Evolutionary conservation across 2,329 filamentous ascomycete genomes (phyloP), one percentile per base, ranked within the genome.

Genomic region (Penicillium digitatum): DNA sequence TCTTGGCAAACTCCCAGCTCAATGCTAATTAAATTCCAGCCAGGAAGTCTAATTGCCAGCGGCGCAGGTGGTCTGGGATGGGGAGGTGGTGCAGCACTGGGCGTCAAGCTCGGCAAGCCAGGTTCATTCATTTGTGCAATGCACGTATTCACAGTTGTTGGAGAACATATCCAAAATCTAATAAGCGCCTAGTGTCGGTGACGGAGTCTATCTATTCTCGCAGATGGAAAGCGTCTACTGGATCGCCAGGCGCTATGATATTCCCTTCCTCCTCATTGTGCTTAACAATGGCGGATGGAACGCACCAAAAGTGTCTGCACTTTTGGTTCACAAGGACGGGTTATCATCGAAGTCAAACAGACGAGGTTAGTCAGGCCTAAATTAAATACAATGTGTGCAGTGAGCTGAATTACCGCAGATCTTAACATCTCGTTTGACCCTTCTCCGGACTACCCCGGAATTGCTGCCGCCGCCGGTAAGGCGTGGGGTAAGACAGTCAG

Each of bases 11-110:
- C 3, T 8, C 14, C 5, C 7, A 7, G 11, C 3, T 18, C 7
- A 3, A 27, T 32, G 7, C 53, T 62, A 27, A 61, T 24, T 1
- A 14, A 20, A 7, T 14, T n/a, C 0, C 26, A 63, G 61, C 60
- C 61, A 0, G 61, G 61, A 32, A 58, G 50, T 22, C 39, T 62
- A 0, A 31, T 65, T 24, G 61, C 55, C n/a, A 65, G 62, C 27
- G 88, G 88, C 3, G 88, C 87, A 1, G 88, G 87, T 20, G 88
- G 89, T 1, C 82, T 92, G 0, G 88, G 88, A 3, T 92, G 88
- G 88, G 87, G 84, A 7, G 88, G 88, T 10, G 88, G 89, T 16
- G 88, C 78, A 39, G 84, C 87, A 0, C 70, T 92, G 1, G 89
- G 89, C 2, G 84, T 90, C 60, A 90, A 90, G 67, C 79, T 92